Evolutionary conservation across 805 yeast species (phyloP), one percentile per base, ranked within the genome.

Genomic region (Kregervanrija delftensis): DNA sequence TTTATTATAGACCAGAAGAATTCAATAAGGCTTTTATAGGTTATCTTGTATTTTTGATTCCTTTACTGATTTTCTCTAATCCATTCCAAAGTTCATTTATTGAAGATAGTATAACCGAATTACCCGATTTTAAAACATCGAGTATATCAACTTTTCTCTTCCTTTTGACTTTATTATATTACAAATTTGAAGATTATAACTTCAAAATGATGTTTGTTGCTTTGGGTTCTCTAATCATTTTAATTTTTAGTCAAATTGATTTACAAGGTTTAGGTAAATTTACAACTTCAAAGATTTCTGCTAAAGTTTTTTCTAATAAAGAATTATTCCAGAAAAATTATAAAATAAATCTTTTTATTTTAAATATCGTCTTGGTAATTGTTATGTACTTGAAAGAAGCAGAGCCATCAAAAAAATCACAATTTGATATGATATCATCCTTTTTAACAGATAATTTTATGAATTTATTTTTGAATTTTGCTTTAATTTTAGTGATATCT

Each of bases 211-310:
- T 63, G 22, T 47, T 61, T 30, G 50, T 65, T 8, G 48, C 63
- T 30, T 35, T 60, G 16, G 65, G 68, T 0, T 64, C 67, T 0
- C 33, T 64, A 34, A 4, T 56, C 14, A 54, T 64, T 4, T 44
- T 62, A 15, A 39, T 58, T 3, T 45, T 60, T 14, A 60, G 65
- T 34, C 67, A 63, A 45, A 41, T 60, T 34, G 64, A 64, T 35
- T 49, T 50, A 3, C 47, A 50, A 2, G 45, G 41, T 10, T 17
- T 44, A 10, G 48, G 33, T 33, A 17, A 13, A 48, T 46, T 15
- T 6, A 22, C 28, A 6, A 39, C 40, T 10, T 22, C 44, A 10
- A 50, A 49, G 35, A 30, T 50, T 2, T 42, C 48, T 9, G 41
- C 32, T 13, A 42, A 44, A 45, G 38, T 48, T 34, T 50, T 58